Evolutionary conservation across 257 asterid species (phyloP), one percentile per base, ranked within the genome.

Genomic region (Hygrophila difformis): DNA sequence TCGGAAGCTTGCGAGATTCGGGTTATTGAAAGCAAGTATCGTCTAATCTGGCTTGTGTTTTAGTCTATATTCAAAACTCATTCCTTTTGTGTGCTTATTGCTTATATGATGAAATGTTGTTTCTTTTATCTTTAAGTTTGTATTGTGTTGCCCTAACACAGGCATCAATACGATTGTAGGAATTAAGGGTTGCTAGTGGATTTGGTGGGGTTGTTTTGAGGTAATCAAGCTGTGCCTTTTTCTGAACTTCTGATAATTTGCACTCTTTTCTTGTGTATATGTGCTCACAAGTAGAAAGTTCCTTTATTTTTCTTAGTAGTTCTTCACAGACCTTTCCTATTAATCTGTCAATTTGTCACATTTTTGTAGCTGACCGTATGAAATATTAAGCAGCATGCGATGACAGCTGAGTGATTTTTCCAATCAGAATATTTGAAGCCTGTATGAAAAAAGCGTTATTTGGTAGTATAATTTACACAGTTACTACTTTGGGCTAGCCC

Each of bases 1-100:
- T 14, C 91, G 98, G 62, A 89, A 89, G 66, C 98, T 89, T 70
- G 87, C 98, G 21, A 76, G 98, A 68, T 89, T 89, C 61, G 92
- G 93, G 60, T 68, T 82, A 44, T 65, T 89, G 70, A 89, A 80
- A 72, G 98, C 46, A 82, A 77, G 89, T 77, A 72, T 67, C 70
- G 65, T 45, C 8, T 26, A 26, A 16, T 50, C 61, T 64, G 52
- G 15, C 31, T 26, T 3, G 41, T 45, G 4, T 41, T n/a, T 36
- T 45, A 18, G 37, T 46, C 0, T 14, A 40, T 33, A 29, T n/a
- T 20, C 43, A 3, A 46, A 33, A 33, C 12, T 14, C 3, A 17
- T 31, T n/a, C 19, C 8, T 21, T 29, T 18, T n/a, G 17, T 35
- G 33, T 20, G 39, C 48, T 35, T 36, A 41, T 50, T 13, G 11